phyloP scores from a whole-genome alignment of 805 yeast species.

The Saccharomycopsis javanensis region DNA sequence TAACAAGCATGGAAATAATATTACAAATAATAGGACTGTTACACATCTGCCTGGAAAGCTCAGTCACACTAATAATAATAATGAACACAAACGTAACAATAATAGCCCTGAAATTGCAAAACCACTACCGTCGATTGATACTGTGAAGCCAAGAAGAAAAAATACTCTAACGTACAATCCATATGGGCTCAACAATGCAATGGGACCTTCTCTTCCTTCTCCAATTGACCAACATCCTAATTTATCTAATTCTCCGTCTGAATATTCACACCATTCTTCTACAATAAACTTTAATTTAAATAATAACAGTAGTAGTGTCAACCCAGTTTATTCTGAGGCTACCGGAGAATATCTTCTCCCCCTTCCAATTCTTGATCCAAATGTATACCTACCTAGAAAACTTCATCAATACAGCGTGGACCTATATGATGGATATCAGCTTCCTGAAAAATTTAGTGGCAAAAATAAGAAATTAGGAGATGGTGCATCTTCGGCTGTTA shows the following conservation, averaged over 20 bases:
- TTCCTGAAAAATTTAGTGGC: slow-evolving; percentile 29
- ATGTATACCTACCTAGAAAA: slow-evolving; percentile 47
- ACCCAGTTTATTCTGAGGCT: slow-evolving; percentile 1
- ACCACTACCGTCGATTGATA: slow-evolving; percentile 17
- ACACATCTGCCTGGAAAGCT: neutral
- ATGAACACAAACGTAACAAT: too few species aligned
- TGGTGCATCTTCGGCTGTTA: slow-evolving; percentile 66
- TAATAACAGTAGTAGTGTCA: neutral
- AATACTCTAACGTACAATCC: slow-evolving; percentile 13
- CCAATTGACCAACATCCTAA: neutral
- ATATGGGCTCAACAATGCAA: slow-evolving; percentile 5
- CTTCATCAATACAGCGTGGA: slow-evolving; percentile 39
- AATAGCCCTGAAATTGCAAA: too few species aligned
- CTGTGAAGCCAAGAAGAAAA: slow-evolving; percentile 6
- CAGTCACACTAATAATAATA: neutral
- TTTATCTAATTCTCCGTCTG: slow-evolving; percentile 2
- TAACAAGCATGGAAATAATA: neutral
- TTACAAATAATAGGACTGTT: neutral
- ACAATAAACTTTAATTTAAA: neutral
- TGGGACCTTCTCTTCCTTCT: neutral
- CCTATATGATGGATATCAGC: slow-evolving; percentile 46
- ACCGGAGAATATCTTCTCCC: slow-evolving; percentile 30
- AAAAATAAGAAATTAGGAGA: slow-evolving; percentile 47
- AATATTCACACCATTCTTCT: neutral
- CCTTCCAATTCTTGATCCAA: slow-evolving; percentile 58